phyloP scores from a whole-genome alignment of 2,329 filamentous ascomycete species.

The Herpotrichia juniperi region DNA sequence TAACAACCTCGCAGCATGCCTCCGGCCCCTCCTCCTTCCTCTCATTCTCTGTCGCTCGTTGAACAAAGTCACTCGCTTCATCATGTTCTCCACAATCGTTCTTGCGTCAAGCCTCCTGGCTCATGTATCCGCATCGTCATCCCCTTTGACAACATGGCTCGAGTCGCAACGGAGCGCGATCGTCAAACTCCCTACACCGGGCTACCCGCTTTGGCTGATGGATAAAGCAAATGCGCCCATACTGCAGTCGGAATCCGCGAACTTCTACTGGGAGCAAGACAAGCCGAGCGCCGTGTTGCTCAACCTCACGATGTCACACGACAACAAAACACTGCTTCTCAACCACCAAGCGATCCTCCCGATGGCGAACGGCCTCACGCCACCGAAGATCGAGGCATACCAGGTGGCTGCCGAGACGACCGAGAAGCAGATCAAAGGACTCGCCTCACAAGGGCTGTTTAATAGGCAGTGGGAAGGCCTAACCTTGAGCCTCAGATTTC shows the following conservation, averaged over 20 bases:
- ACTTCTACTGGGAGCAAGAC: constrained; percentile 11
- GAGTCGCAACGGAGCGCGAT: constrained; percentile 14
- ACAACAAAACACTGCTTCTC: constrained; percentile 22
- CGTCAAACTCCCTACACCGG: constrained; percentile 22
- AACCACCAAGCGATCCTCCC: constrained; percentile 21
- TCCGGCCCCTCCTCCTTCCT: background rate
- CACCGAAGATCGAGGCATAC: constrained; percentile 20
- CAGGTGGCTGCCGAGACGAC: constrained; percentile 21
- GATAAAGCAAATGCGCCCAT: constrained; percentile 19
- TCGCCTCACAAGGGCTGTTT: constrained; percentile 8
- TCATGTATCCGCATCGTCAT: constrained; percentile 1
- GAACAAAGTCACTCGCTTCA: constrained; percentile 3
- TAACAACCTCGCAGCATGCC: background rate
- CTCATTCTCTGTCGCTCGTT: background rate
- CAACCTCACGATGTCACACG: constrained; percentile 20
- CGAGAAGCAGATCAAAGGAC: constrained; percentile 1
- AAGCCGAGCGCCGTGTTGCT: constrained; percentile 19
- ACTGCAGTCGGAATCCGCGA: constrained; percentile 5
- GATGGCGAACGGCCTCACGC: constrained; percentile 16
- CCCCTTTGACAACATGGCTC: constrained; percentile 20
- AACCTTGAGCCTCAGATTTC: constrained; percentile 10
- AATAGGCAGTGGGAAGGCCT: constrained; percentile 8
- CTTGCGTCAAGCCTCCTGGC: constrained; percentile 9
- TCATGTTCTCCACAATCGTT: background rate
- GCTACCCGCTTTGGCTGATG: constrained; percentile 20